These are phyloP conservation scores for Cnidoscolus chayamansa DNA, from an alignment of 441 rosid species.

Conservation along the genomic window DNA sequence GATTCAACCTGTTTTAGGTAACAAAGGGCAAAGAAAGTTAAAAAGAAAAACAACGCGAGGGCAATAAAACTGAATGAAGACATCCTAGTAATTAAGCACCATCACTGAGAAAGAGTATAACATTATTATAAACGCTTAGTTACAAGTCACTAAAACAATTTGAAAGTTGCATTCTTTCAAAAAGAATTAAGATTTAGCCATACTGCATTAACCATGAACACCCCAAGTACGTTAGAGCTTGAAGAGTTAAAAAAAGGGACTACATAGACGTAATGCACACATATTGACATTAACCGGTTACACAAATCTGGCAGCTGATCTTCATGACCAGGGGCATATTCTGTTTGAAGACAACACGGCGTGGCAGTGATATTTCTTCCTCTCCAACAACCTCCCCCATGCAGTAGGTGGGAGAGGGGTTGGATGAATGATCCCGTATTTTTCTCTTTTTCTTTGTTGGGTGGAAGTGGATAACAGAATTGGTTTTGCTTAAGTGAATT, in stretches of 20 bases:
- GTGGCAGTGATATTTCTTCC: background rate
- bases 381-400: no score
- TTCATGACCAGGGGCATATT: background rate
- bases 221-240: background rate
- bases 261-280: background rate
- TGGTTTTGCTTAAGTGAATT: background rate
- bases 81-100: background rate
- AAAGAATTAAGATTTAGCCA: background rate
- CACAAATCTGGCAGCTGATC: background rate
- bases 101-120: background rate
- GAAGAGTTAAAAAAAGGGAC: background rate
- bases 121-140: background rate
- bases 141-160: background rate
- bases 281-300: background rate
- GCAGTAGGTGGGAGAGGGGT: no score
- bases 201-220: background rate
- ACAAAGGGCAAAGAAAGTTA: slow-evolving; percentile 1
- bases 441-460: background rate
- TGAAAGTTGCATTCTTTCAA: background rate
- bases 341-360: background rate
- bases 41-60: slow-evolving; percentile 9
- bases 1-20: slow-evolving; percentile 64
- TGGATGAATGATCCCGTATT: no score
- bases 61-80: slow-evolving; percentile 8
- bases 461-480: background rate